Evolutionary conservation across 495 filamentous ascomycete species (phyloP).

Genomic region (Neurospora sp.): DNA sequence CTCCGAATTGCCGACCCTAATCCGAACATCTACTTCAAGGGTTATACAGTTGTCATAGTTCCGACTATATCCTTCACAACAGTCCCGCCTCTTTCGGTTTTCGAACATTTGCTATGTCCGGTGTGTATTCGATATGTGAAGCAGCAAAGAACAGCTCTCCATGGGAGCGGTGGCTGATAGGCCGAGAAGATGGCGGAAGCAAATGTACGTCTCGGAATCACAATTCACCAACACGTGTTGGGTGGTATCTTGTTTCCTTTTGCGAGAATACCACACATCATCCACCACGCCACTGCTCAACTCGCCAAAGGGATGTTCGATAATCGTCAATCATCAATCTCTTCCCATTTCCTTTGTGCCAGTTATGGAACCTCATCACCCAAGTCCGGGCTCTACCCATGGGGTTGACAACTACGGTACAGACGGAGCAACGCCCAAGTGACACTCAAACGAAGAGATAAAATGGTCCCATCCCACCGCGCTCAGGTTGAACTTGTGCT

Average conservation of each 20-base stretch:
- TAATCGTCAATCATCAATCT: not conserved
- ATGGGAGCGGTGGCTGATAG: not conserved
- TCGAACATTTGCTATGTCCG: not conserved
- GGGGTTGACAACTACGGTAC: not conserved
- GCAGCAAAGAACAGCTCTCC: not conserved
- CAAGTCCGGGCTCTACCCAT: not conserved
- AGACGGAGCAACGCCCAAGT: not conserved
- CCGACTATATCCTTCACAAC: not conserved
- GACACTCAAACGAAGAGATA: conserved; percentile 30
- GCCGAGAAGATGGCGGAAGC: not conserved
- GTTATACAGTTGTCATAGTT: not conserved
- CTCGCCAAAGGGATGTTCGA: not conserved
- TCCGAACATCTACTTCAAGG: not conserved
- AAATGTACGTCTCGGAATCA: not conserved
- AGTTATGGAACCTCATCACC: not conserved
- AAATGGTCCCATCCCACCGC: conserved; percentile 24
- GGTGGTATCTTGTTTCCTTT: not conserved
- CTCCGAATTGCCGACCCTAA: not conserved
- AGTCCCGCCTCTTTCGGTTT: not conserved
- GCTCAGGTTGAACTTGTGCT: conserved; percentile 28
- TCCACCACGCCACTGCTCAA: not conserved
- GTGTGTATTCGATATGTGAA: not conserved
- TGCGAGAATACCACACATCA: not conserved
- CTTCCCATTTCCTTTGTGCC: not conserved
- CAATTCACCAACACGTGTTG: not conserved